Conservation (phyloP, 441 rosid genomes). For the Capsella rubella region DNA sequence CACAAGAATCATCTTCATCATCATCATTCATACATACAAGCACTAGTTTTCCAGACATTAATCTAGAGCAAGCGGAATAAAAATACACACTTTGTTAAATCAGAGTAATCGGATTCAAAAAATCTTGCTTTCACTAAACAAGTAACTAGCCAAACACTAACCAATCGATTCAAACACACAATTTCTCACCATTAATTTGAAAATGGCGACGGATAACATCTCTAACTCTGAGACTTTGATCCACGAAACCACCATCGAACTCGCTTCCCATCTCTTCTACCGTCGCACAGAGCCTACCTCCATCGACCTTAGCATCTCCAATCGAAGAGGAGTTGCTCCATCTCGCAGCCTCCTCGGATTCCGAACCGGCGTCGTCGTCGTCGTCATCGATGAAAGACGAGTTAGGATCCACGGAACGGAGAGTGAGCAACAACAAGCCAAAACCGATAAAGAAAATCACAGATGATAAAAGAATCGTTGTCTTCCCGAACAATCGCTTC, state of each 20-base stretch:
- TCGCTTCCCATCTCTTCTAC: slow-evolving; percentile 91
- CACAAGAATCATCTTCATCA: slow-evolving; percentile 23
- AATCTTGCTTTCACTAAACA: background rate
- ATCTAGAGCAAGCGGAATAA: background rate
- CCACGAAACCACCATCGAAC: slow-evolving; percentile 55
- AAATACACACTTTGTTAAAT: too few species aligned
- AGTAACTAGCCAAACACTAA: background rate
- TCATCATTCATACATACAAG: background rate
- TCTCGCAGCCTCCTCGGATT: slow-evolving; percentile 35
- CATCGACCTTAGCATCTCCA: slow-evolving; percentile 30
- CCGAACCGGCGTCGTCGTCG: slow-evolving; percentile 34
- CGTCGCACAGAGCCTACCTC: slow-evolving; percentile 66
- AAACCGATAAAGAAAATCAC: slow-evolving; percentile 54
- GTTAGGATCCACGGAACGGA: slow-evolving; percentile 63
- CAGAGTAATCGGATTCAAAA: background rate
- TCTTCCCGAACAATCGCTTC: slow-evolving; percentile 53
- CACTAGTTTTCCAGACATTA: background rate
- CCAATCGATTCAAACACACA: background rate
- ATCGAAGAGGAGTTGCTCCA: slow-evolving; percentile 29
- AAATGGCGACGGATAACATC: slow-evolving; percentile 68
- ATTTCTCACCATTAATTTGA: slow-evolving; percentile 54
- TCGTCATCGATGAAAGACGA: slow-evolving; percentile 43
- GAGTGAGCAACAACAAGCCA: slow-evolving; percentile 61
- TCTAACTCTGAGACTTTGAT: slow-evolving; percentile 74
- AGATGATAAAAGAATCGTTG: slow-evolving; percentile 47